A percentile compares a stretch with the other conserved stretches of the same genome.
Conservation (phyloP, 768 basidiomycete genomes). For the Paxillus rubicundulus region DNA sequence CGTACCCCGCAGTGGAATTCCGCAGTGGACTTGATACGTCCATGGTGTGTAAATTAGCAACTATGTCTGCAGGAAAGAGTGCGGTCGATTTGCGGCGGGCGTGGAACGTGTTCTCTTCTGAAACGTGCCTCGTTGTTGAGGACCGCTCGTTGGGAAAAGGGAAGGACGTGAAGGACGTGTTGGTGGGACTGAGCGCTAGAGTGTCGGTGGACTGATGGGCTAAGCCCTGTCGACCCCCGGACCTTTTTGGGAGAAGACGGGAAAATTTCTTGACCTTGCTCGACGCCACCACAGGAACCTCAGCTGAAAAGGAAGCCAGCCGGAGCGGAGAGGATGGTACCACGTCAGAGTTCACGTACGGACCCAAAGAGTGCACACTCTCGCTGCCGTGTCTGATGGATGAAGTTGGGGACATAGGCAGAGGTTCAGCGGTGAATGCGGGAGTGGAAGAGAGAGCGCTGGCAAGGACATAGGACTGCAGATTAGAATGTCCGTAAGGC, state of each 20-base stretch:
- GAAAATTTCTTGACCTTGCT: constrained; percentile 27
- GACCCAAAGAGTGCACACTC: constrained; percentile 23
- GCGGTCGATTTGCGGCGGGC: constrained; percentile 35
- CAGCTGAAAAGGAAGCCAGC: constrained; percentile 24
- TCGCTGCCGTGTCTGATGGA: constrained; percentile 26
- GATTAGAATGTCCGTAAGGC: constrained; percentile 30
- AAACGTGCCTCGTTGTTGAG: constrained; percentile 22
- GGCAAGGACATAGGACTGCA: constrained; percentile 26
- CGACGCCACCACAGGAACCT: constrained; percentile 16
- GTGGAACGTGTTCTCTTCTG: constrained; percentile 35
- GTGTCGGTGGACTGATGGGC: constrained; percentile 28
- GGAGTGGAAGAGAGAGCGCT: constrained; percentile 27
- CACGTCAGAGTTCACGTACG: constrained; percentile 19
- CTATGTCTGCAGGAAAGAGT: constrained; percentile 29
- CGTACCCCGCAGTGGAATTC: constrained; percentile 21
- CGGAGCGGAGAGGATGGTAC: constrained; percentile 28
- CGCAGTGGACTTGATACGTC: constrained; percentile 27
- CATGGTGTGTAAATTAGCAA: constrained; percentile 29
- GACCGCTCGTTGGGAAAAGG: constrained; percentile 22
- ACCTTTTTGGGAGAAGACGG: constrained; percentile 32
- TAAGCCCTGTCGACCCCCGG: constrained; percentile 27
- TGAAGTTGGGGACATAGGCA: constrained; percentile 25
- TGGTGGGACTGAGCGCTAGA: constrained; percentile 20
- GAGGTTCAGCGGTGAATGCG: constrained; percentile 26
- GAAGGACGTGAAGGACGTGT: constrained; percentile 27